phyloP scores from a whole-genome alignment of 768 basidiomycete species.

The Crepidotus variabilis region DNA sequence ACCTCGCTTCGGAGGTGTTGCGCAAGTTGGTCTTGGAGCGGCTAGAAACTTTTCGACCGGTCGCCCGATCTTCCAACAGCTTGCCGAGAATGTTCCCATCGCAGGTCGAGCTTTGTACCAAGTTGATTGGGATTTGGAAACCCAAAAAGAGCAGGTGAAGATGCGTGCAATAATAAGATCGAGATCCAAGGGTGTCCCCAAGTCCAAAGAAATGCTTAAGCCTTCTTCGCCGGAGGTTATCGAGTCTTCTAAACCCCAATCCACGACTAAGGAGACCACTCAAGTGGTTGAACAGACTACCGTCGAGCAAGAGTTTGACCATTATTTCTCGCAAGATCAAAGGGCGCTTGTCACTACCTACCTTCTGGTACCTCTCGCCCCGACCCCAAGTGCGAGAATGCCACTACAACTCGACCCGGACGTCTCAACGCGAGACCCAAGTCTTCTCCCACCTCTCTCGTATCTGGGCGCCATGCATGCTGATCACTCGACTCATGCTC shows the following conservation, averaged over 20 bases:
- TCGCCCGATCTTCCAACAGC: slow-evolving; percentile 74
- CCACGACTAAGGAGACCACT: no score
- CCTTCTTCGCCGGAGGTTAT: slow-evolving; percentile 5
- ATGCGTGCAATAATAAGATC: slow-evolving; percentile 12
- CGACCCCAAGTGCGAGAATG: slow-evolving; percentile 63
- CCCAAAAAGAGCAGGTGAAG: slow-evolving; percentile 36
- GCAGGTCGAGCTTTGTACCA: slow-evolving; percentile 70
- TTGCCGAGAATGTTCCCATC: slow-evolving; percentile 80
- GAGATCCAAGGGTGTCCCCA: slow-evolving; percentile 19
- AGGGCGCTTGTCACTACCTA: slow-evolving; percentile 50
- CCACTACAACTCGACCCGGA: slow-evolving; percentile 41
- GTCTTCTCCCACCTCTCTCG: slow-evolving; percentile 45
- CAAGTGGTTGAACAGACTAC: slow-evolving; percentile 7
- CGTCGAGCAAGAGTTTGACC: slow-evolving; percentile 40
- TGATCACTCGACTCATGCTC: slow-evolving; percentile 50
- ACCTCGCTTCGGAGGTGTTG: slow-evolving; percentile 38
- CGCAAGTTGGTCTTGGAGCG: slow-evolving; percentile 72
- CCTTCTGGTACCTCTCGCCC: slow-evolving; percentile 74
- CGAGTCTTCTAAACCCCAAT: no score
- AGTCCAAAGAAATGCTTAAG: slow-evolving; percentile 32
- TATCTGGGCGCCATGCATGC: slow-evolving; percentile 49
- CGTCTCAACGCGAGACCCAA: slow-evolving; percentile 2
- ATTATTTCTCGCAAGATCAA: slow-evolving; percentile 51
- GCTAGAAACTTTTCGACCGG: slow-evolving; percentile 73
- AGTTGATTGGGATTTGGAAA: slow-evolving; percentile 63